phyloP scores from a whole-genome alignment of 495 filamentous ascomycete genomes.

The Geopyxis carbonaria region DNA sequence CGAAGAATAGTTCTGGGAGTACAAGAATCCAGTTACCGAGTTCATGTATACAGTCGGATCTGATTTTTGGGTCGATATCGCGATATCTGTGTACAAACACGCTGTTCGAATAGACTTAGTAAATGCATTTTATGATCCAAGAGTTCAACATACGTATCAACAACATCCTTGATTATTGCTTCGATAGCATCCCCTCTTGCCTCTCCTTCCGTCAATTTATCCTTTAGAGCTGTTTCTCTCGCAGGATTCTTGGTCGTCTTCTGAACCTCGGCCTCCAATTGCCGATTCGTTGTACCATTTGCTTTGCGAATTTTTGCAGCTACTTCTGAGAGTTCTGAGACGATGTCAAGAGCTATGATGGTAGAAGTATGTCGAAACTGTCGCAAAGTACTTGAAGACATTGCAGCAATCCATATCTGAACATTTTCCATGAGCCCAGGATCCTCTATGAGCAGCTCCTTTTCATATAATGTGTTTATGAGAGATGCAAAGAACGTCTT shows the following conservation, averaged over 20 bases:
- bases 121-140: not conserved
- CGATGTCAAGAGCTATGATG: slow-evolving; percentile 56
- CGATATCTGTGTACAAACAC: slow-evolving; percentile 91
- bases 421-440: slow-evolving; percentile 64
- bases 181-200: slow-evolving; percentile 46
- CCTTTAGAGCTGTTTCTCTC: slow-evolving; percentile 48
- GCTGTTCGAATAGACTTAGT: not conserved
- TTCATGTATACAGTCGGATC: slow-evolving; percentile 65
- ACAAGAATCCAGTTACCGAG: slow-evolving; percentile 73
- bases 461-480: slow-evolving; percentile 55
- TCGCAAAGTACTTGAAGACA: slow-evolving; percentile 66
- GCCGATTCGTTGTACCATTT: slow-evolving; percentile 55
- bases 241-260: slow-evolving; percentile 43
- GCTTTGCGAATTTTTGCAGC: slow-evolving; percentile 46
- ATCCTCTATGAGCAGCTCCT: slow-evolving; percentile 58
- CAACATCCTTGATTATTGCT: slow-evolving; percentile 55
- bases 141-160: slow-evolving; percentile 39
- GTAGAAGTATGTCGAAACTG: slow-evolving; percentile 90
- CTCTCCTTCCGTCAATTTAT: slow-evolving; percentile 46
- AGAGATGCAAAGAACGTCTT: slow-evolving; percentile 59
- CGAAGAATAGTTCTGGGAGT: slow-evolving; percentile 71
- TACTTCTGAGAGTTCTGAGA: slow-evolving; percentile 48
- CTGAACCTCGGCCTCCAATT: slow-evolving; percentile 67
- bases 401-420: slow-evolving; percentile 62
- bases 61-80: slow-evolving; percentile 75